These are phyloP conservation scores for Hericium coralloides DNA, from an alignment of 768 basidiomycete species.

Conservation along the genomic window DNA sequence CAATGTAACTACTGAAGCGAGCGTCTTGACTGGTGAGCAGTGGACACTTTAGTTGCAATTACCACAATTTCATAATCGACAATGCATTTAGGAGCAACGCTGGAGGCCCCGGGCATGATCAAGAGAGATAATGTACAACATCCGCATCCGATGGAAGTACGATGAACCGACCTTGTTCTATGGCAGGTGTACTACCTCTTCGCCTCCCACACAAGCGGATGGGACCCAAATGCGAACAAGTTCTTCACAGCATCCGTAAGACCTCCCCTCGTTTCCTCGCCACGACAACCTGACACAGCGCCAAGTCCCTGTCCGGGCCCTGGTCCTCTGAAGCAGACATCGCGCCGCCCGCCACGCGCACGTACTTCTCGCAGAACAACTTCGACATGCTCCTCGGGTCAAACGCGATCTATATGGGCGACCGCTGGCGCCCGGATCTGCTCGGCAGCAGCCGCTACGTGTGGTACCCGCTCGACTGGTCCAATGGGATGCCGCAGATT, in stretches of 20 bases:
- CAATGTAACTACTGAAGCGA: conserved; percentile 39
- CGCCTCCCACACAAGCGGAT: conserved; percentile 46
- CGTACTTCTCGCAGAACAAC: conserved; percentile 55
- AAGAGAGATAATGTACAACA: conserved; percentile 41
- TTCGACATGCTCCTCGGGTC: conserved; percentile 42
- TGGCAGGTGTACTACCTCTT: conserved; percentile 45
- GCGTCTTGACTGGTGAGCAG: conserved; percentile 31
- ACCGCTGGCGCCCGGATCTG: conserved; percentile 47
- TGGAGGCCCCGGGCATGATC: conserved; percentile 55
- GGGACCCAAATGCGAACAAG: conserved; percentile 57
- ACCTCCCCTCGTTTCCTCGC: neutral
- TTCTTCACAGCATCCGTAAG: conserved; percentile 44
- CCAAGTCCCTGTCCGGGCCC: conserved; percentile 41
- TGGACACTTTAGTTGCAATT: neutral
- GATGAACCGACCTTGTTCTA: conserved; percentile 1
- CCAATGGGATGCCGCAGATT: conserved; percentile 43
- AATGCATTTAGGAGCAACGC: conserved; percentile 33
- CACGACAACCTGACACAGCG: neutral
- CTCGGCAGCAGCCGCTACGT: conserved; percentile 52
- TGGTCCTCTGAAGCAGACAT: conserved; percentile 53
- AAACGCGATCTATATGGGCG: conserved; percentile 54
- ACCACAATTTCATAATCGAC: neutral
- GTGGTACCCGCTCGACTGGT: conserved; percentile 53
- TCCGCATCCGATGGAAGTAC: neutral
- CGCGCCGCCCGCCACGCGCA: conserved; percentile 38